These are phyloP conservation scores for Penicillium ochrochloron DNA, from an alignment of 495 filamentous ascomycete genomes.

Conservation along the genomic window DNA sequence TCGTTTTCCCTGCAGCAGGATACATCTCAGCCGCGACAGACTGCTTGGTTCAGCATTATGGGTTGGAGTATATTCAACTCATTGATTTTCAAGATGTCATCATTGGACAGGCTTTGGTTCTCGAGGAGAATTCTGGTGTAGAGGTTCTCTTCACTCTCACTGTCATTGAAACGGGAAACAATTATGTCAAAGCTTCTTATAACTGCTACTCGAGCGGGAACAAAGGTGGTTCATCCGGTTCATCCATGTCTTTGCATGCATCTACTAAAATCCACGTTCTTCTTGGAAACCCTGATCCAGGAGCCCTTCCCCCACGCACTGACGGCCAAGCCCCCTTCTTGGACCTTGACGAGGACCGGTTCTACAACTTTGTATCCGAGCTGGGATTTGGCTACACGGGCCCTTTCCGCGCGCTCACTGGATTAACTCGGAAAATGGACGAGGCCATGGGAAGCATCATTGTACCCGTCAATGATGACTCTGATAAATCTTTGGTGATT, in stretches of 20 bases:
- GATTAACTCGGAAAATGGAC: constrained; percentile 30
- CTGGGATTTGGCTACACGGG: constrained; percentile 40
- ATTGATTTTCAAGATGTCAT: constrained; percentile 41
- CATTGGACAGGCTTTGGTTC: constrained; percentile 53
- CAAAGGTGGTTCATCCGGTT: constrained; percentile 24
- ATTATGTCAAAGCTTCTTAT: constrained; percentile 14
- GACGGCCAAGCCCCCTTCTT: constrained; percentile 11
- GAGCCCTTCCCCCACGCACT: constrained; percentile 16
- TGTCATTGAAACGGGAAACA: not conserved
- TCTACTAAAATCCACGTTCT: constrained; percentile 22
- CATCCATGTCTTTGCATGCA: constrained; percentile 28
- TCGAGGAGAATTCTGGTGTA: constrained; percentile 52
- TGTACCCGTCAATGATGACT: constrained; percentile 12
- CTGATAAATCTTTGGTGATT: constrained; percentile 21
- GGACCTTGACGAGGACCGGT: constrained; percentile 28
- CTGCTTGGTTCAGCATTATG: constrained; percentile 33
- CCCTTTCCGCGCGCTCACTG: constrained; percentile 33
- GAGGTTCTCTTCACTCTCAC: constrained; percentile 50
- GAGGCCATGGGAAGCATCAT: constrained; percentile 29
- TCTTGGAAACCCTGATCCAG: constrained; percentile 16
- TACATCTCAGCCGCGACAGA: constrained; percentile 64
- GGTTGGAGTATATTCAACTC: constrained; percentile 25
- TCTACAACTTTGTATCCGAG: constrained; percentile 44
- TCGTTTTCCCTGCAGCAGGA: constrained; percentile 64
- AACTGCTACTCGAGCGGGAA: constrained; percentile 29